Evolutionary conservation across 441 rosid genomes (phyloP).

Genomic region (Corymbia citriodora): DNA sequence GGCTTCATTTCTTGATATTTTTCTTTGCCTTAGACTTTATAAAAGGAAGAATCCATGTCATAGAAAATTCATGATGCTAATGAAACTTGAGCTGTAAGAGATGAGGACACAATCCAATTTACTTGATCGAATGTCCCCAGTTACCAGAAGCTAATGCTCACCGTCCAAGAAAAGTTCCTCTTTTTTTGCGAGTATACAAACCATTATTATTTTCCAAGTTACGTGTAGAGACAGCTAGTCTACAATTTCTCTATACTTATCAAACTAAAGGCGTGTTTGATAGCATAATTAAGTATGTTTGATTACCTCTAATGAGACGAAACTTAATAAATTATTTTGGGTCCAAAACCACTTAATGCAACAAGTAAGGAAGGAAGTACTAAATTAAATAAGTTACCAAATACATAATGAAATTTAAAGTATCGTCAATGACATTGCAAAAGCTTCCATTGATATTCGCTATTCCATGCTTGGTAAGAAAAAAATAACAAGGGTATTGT

Average conservation of each 20-base stretch:
- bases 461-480: background rate
- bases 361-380: background rate
- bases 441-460: background rate
- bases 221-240: background rate
- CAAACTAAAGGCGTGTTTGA: background rate
- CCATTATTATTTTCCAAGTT: background rate
- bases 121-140: background rate
- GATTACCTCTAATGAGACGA: background rate
- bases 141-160: background rate
- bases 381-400: background rate
- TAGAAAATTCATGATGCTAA: background rate
- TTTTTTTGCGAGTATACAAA: background rate
- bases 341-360: background rate
- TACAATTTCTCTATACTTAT: background rate
- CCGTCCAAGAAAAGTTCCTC: background rate
- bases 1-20: background rate
- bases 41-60: background rate
- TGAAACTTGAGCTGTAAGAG: background rate
- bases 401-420: background rate
- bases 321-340: background rate
- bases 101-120: background rate
- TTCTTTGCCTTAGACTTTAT: background rate
- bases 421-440: background rate
- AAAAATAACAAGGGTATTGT: background rate
- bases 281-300: background rate